Evolutionary conservation across 73 alveolate genomes (phyloP).

Genomic region (Symbiodinium natans): DNA sequence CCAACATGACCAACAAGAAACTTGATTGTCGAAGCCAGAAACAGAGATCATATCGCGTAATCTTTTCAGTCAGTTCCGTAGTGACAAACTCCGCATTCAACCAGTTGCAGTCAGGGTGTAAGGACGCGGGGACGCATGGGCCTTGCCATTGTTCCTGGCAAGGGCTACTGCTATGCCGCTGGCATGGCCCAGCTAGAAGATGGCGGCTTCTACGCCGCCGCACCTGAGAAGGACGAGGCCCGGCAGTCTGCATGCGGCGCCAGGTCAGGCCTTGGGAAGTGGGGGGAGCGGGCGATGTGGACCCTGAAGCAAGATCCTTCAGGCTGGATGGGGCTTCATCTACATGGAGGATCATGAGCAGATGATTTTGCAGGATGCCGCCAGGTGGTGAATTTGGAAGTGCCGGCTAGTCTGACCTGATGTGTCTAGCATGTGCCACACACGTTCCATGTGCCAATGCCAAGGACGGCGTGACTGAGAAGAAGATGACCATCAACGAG

Average conservation of each 20-base stretch:
- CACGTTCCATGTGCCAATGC: neutral
- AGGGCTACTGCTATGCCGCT: constrained; percentile 93
- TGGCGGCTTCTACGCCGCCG: constrained; percentile 89
- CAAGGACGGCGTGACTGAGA: constrained; percentile 68
- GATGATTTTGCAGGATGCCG: constrained; percentile 75
- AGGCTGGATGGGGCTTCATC: constrained; percentile 94
- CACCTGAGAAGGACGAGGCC: constrained; percentile 61
- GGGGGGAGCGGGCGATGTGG: too few species aligned
- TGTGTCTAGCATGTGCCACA: too few species aligned
- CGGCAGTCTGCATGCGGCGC: neutral
- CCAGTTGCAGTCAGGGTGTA: too few species aligned
- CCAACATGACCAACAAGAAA: too few species aligned
- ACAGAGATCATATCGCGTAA: too few species aligned
- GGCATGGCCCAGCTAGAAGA: constrained; percentile 93
- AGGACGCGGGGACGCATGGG: too few species aligned
- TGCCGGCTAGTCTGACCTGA: too few species aligned
- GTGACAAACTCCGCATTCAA: too few species aligned
- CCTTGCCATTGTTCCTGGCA: too few species aligned
- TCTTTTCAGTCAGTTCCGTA: too few species aligned
- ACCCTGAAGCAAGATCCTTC: neutral
- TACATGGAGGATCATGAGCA: constrained; percentile 90
- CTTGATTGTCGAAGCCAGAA: too few species aligned
- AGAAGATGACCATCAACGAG: constrained; percentile 91
- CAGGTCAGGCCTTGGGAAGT: too few species aligned
- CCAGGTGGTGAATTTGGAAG: neutral